phyloP scores from a whole-genome alignment of 805 yeast species.

The Yamadazyma olivae region DNA sequence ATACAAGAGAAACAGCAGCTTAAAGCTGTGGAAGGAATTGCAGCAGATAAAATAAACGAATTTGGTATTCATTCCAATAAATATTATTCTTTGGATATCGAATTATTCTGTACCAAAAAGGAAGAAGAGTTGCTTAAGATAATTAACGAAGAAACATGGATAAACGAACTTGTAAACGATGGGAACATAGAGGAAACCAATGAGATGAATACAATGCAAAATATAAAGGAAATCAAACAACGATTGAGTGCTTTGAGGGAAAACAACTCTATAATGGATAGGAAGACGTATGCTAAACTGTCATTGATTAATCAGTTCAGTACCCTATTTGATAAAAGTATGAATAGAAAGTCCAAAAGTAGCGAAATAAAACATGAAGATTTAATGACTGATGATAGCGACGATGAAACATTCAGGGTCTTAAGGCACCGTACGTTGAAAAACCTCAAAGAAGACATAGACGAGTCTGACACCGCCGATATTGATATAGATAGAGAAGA shows the following conservation, averaged over 20 bases:
- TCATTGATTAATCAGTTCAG: too few species aligned
- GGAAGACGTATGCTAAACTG: too few species aligned
- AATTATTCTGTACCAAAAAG: constrained; percentile 49
- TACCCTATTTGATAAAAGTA: too few species aligned
- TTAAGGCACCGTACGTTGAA: too few species aligned
- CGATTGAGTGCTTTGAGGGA: too few species aligned
- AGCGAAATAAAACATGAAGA: background rate
- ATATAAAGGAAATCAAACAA: background rate
- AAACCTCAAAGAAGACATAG: background rate
- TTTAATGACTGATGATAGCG: background rate
- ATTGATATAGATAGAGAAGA: background rate
- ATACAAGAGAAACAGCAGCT: background rate
- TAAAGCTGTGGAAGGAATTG: background rate
- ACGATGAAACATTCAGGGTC: too few species aligned
- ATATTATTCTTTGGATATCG: constrained; percentile 66
- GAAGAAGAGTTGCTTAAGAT: constrained; percentile 12
- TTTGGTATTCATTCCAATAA: constrained; percentile 68
- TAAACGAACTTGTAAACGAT: constrained; percentile 9
- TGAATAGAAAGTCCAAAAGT: background rate
- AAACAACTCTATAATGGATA: too few species aligned
- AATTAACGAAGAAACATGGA: constrained; percentile 15
- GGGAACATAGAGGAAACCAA: constrained; percentile 6
- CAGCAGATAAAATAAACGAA: constrained; percentile 48
- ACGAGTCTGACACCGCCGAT: background rate
- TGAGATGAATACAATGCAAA: background rate